Base-by-base conservation (phyloP, 1,284 basidiomycete species). In the Cryptococcus hybrid region DNA sequence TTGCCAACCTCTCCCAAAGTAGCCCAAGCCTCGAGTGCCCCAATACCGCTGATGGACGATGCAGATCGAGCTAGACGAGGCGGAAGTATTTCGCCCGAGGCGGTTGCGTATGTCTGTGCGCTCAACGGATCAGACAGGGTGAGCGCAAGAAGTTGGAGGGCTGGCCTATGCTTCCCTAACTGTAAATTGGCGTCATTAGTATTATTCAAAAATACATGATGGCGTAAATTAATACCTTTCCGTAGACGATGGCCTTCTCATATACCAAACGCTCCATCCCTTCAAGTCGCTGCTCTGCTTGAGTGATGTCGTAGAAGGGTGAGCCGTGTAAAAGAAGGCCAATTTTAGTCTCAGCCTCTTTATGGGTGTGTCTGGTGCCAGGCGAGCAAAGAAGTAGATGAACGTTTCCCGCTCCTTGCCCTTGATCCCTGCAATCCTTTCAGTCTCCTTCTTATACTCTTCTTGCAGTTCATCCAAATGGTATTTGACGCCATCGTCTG, bases 71-170 rank as follows among this genome's bases (percentile, higher is more conserved):
- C 86, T 0, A 84, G 79, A 63, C 84, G 87, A 0, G 82, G 77
- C 0, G 87, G 81, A 0, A 92, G 77, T 34, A 94, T 82, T 49
- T 85, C 82, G 38, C 90, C 86, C 35, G 85, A 84, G 48, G 89
- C 82, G 8, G 86, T 82, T 71, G 90, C 90, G 76, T 92, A 93
- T 1, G 85, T 83, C 72, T 93, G 90, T 0, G 90, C 89, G 0
- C 88, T 88, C 0, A 84, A 78, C 0, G 84, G 80, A 73, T 95
- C 92, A 43, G 83, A 83, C 3, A 94, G 78, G 24, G 84, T 83
- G 60, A 86, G 82, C 1, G 88, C 87, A 7, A 96, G 83, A 1
- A 84, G 80, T 6, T 83, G 77, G 1, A 95, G 82, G 0, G 88
- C 88, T 34, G 81, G 79, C 6, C 80, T 83, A 67, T 91, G 85